Base-by-base conservation (phyloP, 2,329 filamentous ascomycete species). In the Cladophialophora yegresii region DNA sequence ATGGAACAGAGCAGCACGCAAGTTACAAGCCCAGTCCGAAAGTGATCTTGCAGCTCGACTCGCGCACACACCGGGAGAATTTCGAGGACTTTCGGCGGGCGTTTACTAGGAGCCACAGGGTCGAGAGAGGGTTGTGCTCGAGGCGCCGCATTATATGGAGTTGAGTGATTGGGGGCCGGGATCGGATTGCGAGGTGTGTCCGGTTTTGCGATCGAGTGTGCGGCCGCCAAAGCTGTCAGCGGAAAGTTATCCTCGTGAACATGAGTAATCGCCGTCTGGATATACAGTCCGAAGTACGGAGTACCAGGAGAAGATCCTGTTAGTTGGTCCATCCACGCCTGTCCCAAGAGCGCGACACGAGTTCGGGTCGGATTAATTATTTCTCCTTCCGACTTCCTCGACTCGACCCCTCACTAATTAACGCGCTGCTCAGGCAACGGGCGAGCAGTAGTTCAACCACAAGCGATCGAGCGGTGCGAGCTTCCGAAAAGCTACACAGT, bases 61-160 rank as follows among this genome's bases (percentile, higher is more conserved):
- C 36, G 36, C 13, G 13, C 16, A n/a, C 16, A 6, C 36, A 43
- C 1, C 22, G 9, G 58, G 58, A 45, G 13, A 45, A 40, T 30
- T 26, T 61, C 13, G 43, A 54, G 16, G 50, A 54, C 26, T 61
- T 61, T 47, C 49, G 33, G 2, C 13, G 9, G 32, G 49, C 36
- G 22, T 61, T 61, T 54, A 28, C 49, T 0, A 26, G 23, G 5
- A 45, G 49, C 13, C 49, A 30, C 22, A 54, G 58, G 26, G 49
- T 61, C 16, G 58, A 61, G 50, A 54, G 49, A 16, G 58, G 2
- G 22, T 61, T 30, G 50, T 61, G 16, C 49, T 54, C 1, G 58
- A 33, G 12, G 58, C 58, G 20, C 58, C 58, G 16, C 58, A 61
- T 23, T 61, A 49, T 54, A 54, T 61, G 47, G 58, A 61, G 58